Percentiles rank a stretch among this genome's conserved stretches.
Conservation (phyloP, 306 rosid species). For the Inga laurina region DNA sequence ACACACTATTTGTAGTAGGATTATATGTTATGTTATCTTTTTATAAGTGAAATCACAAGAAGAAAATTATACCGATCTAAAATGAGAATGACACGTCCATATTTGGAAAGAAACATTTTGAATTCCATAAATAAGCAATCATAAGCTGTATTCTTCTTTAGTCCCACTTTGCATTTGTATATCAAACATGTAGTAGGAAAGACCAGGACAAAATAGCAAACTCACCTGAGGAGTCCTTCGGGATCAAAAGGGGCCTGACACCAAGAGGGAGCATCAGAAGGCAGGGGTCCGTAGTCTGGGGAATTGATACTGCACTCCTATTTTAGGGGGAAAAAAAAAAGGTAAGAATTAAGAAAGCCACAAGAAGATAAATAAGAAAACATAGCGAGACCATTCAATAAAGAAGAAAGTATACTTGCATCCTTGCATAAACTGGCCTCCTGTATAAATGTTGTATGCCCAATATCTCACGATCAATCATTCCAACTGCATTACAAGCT, state of each 20-base stretch:
- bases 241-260: constrained; percentile 99
- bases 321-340: constrained; percentile 15
- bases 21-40: not conserved
- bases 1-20: not conserved
- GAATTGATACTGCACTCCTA: constrained; percentile 91
- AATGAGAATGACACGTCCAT: not conserved
- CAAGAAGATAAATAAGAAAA: not conserved
- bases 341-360: not conserved
- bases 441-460: constrained; percentile 72
- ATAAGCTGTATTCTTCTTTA: not conserved
- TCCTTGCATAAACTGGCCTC: constrained; percentile 74
- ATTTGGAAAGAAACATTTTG: not conserved
- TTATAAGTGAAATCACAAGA: not conserved
- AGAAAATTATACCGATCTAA: not conserved
- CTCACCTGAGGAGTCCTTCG: constrained; percentile 88
- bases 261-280: constrained; percentile 93
- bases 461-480: constrained; percentile 80
- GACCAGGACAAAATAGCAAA: constrained; percentile 1
- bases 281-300: constrained; percentile 84
- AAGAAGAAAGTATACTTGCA: constrained; percentile 47
- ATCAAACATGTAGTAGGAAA: constrained; percentile 7
- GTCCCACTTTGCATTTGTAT: not conserved
- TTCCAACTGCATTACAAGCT: constrained; percentile 85
- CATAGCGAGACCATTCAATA: not conserved
- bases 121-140: not conserved